Evolutionary conservation across 2,329 filamentous ascomycete genomes (phyloP).

Genomic region (Penicillium digitatum): DNA sequence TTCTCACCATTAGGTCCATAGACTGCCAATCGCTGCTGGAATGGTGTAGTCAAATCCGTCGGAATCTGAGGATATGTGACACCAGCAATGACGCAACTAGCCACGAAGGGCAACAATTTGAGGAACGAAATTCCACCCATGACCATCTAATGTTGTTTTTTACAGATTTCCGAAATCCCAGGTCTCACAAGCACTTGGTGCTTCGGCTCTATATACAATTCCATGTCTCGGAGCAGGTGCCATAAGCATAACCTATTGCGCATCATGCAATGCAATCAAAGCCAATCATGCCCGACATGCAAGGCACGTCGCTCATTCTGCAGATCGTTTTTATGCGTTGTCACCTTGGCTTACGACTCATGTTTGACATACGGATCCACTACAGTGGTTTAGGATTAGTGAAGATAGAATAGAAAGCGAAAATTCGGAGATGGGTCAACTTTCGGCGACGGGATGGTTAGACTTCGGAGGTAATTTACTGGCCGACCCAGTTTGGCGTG

Average conservation of each 20-base stretch:
- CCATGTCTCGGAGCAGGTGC: not conserved
- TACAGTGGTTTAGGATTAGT: not conserved
- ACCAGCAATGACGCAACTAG: conserved; percentile 19
- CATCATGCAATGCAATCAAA: not conserved
- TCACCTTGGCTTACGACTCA: not conserved
- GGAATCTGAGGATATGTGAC: conserved; percentile 48
- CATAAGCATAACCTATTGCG: not conserved
- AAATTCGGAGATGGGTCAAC: not conserved
- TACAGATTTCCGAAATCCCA: not conserved
- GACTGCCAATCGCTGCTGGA: conserved; percentile 53
- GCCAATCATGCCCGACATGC: conserved; percentile 1
- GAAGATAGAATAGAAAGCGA: not conserved
- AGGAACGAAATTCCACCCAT: conserved; percentile 14
- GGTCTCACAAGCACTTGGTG: not conserved
- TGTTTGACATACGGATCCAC: not conserved
- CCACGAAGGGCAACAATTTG: conserved; percentile 18
- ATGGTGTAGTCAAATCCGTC: conserved; percentile 50
- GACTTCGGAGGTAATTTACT: not conserved
- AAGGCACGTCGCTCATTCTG: not conserved
- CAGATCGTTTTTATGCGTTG: not conserved
- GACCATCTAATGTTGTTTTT: not conserved
- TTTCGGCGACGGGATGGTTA: not conserved
- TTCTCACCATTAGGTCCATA: conserved; percentile 48
- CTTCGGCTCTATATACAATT: not conserved
- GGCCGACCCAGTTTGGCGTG: not conserved